These are phyloP conservation scores for Hordeum pubiflorum DNA, from an alignment of 202 grass and related monocot genomes.

Conservation along the genomic window DNA sequence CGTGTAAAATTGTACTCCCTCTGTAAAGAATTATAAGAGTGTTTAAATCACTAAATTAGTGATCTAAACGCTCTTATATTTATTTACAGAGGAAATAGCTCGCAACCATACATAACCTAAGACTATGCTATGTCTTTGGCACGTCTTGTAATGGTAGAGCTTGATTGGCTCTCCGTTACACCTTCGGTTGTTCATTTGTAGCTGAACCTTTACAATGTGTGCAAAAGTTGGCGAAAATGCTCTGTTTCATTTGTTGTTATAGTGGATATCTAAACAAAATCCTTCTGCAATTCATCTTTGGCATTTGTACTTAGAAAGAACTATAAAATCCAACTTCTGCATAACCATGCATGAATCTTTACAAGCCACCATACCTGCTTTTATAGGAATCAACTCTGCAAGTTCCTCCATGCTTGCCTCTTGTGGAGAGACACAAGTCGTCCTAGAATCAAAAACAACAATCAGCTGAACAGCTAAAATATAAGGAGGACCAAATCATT, in stretches of 20 bases:
- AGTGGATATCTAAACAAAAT: not conserved
- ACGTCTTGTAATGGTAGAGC: not conserved
- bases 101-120: not conserved
- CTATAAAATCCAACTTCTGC: conserved; percentile 17
- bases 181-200: not conserved
- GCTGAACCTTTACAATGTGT: too few species aligned
- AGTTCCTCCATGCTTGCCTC: conserved; percentile 78
- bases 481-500: not conserved
- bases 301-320: conserved; percentile 20
- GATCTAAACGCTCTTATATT: too few species aligned
- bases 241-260: conserved; percentile 15
- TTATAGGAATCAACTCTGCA: conserved; percentile 65
- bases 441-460: conserved; percentile 40
- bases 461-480: conserved; percentile 6
- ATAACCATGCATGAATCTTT: conserved; percentile 9
- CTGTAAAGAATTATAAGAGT: too few species aligned
- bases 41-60: too few species aligned
- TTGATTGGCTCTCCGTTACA: not conserved
- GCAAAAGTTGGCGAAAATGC: too few species aligned
- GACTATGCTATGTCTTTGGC: not conserved
- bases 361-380: conserved; percentile 46
- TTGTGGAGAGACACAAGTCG: conserved; percentile 54
- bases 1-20: not conserved
- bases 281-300: conserved; percentile 15
- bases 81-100: not conserved